Base-by-base conservation (phyloP, 2,329 filamentous ascomycete genomes). In the Neonectria faginata region DNA sequence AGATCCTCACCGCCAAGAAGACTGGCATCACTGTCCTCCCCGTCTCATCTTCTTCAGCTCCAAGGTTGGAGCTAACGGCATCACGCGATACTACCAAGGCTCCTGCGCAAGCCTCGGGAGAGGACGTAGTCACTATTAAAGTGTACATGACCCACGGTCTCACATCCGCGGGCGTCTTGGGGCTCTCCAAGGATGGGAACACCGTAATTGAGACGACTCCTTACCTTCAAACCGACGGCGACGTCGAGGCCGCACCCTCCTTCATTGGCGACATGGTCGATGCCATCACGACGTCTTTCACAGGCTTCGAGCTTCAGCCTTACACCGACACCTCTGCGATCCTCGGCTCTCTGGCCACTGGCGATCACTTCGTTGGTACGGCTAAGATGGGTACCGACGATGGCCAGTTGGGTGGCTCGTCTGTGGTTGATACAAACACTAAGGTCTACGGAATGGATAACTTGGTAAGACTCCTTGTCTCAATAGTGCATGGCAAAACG, bases 361-460 rank as follows among this genome's bases (percentile, higher is more conserved):
- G 70, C 3, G 80, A 79, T 70, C 84, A 86, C 74, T 87, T 83
- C 79, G 81, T 84, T 60, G 82, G 86, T 42, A 90, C 87, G 0
- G 82, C 84, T 53, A 91, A 90, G 76, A 81, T 91, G 67, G 88
- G 88, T 12, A 79, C 78, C 1, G 84, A 88, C 55, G 84, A 87
- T 52, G 86, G 86, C 16, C 83, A 85, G 9, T 67, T 77, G 54
- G 79, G 79, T 48, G 87, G 88, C 25, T 83, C 80, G 3, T 79
- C 87, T 0, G 89, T 91, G 2, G 88, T 91, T 1, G 89, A 91
- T 69, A 75, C 82, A 6, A 81, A 91, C 75, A 84, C 87, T 56
- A 86, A 85, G 76, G 87, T 91, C 2, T 91, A 88, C 67, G 89
- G 89, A 59, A 91, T 86, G 1, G 86, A 90, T 70, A 91, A 91